phyloP scores from a whole-genome alignment of 2,329 filamentous ascomycete genomes.

The Fusarium transvaalense region DNA sequence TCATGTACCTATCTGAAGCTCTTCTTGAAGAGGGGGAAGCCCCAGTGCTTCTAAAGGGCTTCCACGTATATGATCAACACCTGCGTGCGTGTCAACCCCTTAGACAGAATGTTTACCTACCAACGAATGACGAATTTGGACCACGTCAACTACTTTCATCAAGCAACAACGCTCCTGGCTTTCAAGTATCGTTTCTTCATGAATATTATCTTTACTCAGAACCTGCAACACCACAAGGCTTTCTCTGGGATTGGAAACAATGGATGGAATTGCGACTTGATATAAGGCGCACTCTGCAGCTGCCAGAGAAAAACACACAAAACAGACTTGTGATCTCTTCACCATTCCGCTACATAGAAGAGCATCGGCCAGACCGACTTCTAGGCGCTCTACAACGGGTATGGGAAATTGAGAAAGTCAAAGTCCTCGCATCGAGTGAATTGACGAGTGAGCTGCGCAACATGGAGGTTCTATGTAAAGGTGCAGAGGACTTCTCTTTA shows the following conservation, averaged over 20 bases:
- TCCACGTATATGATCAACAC: constrained; percentile 20
- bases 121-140: constrained; percentile 22
- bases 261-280: constrained; percentile 32
- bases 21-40: neutral
- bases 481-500: neutral
- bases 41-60: neutral
- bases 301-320: neutral
- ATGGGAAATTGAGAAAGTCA: constrained; percentile 17
- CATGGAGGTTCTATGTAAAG: constrained; percentile 30
- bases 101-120: constrained; percentile 27
- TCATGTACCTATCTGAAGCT: constrained; percentile 37
- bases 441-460: constrained; percentile 18
- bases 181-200: constrained; percentile 15
- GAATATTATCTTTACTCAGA: constrained; percentile 10
- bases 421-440: neutral
- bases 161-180: neutral
- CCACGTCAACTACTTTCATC: constrained; percentile 20
- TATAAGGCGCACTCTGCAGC: constrained; percentile 14
- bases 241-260: constrained; percentile 13
- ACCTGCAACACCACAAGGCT: constrained; percentile 17
- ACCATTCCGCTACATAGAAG: constrained; percentile 24
- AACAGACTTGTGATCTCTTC: constrained; percentile 1
- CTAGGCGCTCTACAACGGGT: constrained; percentile 16
- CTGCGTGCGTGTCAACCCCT: neutral
- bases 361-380: constrained; percentile 7